Conservation (phyloP, 2,329 filamentous ascomycete genomes). For the Bipolaris bicolor region DNA sequence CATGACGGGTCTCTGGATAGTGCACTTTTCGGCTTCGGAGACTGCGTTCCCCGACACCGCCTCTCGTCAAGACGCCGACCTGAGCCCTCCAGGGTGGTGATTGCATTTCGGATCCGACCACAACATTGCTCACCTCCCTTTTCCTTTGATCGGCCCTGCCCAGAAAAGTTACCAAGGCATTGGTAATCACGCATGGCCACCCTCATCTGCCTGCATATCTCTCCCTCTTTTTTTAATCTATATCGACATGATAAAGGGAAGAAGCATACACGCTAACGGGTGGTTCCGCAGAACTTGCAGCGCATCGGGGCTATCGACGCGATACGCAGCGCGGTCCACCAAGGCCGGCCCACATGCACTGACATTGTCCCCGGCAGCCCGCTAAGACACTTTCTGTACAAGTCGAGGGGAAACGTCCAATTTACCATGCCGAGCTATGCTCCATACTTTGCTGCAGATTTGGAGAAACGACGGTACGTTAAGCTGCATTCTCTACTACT, state of each 20-base stretch:
- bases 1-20: neutral
- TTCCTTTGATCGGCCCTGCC: neutral
- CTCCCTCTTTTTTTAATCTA: neutral
- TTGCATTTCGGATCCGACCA: too few species aligned
- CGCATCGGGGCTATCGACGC: conserved; percentile 76
- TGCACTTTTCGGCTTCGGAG: conserved; percentile 9
- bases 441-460: conserved; percentile 66
- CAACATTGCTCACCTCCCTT: neutral
- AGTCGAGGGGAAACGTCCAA: conserved; percentile 91
- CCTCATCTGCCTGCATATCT: too few species aligned
- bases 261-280: conserved; percentile 12
- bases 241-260: neutral
- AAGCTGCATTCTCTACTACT: too few species aligned
- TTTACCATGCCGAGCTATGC: conserved; percentile 88
- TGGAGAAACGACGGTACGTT: conserved; percentile 67
- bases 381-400: conserved; percentile 92
- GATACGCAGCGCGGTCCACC: conserved; percentile 73
- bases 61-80: neutral
- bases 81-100: too few species aligned
- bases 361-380: conserved; percentile 82
- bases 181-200: neutral
- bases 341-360: conserved; percentile 72
- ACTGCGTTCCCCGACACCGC: neutral
- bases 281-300: conserved; percentile 55
- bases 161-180: neutral